Evolutionary conservation across 73 alveolate genomes (phyloP).

Genomic region (Paramecium primaurelia): DNA sequence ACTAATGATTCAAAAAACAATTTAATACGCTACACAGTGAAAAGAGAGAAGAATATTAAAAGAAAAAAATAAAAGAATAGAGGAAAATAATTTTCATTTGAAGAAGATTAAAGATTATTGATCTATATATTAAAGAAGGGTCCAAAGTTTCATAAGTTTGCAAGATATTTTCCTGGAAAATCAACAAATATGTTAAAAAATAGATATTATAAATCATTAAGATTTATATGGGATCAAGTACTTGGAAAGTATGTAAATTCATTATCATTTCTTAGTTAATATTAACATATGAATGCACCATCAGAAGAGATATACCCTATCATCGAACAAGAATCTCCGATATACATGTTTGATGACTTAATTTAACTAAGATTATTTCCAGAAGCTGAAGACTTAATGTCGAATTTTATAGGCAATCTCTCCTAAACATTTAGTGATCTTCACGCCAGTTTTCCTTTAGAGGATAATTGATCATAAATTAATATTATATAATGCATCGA

Average conservation of each 20-base stretch:
- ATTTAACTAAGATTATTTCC: neutral
- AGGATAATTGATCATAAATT: neutral
- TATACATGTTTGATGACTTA: neutral
- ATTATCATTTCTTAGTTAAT: neutral
- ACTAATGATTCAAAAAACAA: neutral
- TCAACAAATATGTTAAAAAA: neutral
- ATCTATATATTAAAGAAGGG: neutral
- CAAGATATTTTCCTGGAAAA: neutral
- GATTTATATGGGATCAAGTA: neutral
- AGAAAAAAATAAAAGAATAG: neutral
- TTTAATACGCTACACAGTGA: neutral
- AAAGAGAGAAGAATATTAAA: neutral
- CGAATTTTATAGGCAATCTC: neutral
- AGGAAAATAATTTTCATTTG: neutral
- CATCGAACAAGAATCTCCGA: neutral
- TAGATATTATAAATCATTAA: neutral
- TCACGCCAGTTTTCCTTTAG: neutral
- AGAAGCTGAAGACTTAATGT: neutral
- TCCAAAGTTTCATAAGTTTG: neutral
- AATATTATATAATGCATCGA: neutral
- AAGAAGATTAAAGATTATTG: neutral
- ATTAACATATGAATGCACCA: neutral
- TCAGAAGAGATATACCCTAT: neutral
- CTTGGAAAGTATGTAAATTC: neutral
- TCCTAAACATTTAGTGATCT: neutral